phyloP scores from a whole-genome alignment of 2,329 filamentous ascomycete genomes.

The Aspergillus felis region DNA sequence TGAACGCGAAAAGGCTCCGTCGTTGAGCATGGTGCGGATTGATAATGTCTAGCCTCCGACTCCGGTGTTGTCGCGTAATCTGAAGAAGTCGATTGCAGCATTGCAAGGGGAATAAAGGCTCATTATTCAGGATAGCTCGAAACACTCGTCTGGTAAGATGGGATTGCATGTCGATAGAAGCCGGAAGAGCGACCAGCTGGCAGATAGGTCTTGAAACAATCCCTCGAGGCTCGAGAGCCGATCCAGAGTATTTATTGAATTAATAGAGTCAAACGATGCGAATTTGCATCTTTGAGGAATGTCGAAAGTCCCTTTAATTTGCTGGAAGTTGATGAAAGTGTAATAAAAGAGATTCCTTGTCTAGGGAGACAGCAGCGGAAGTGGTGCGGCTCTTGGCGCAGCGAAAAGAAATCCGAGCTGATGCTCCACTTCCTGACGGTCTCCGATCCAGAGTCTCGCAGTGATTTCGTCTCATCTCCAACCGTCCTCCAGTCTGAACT shows the following conservation, averaged over 20 bases:
- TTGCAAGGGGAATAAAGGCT: slow-evolving; percentile 39
- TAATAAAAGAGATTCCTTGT: not conserved
- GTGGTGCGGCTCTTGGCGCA: slow-evolving; percentile 27
- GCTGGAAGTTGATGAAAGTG: not conserved
- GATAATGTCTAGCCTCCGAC: slow-evolving; percentile 24
- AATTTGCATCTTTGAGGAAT: not conserved
- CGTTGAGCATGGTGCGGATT: slow-evolving; percentile 34
- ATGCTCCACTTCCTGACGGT: slow-evolving; percentile 8
- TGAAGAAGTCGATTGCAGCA: slow-evolving; percentile 33
- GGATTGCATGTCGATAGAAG: slow-evolving; percentile 38
- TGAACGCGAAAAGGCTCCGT: slow-evolving; percentile 33
- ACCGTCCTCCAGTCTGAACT: not conserved
- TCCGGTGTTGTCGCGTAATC: slow-evolving; percentile 26
- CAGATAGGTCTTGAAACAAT: not conserved
- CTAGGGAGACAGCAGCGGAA: slow-evolving; percentile 14
- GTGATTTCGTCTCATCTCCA: not conserved
- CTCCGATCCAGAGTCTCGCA: not conserved
- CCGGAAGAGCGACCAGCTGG: not conserved
- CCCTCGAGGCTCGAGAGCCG: not conserved
- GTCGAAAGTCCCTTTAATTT: not conserved
- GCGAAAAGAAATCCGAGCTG: slow-evolving; percentile 25
- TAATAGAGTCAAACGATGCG: not conserved
- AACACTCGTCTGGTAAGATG: slow-evolving; percentile 44
- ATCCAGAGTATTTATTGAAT: not conserved
- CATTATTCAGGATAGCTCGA: slow-evolving; percentile 42